phyloP scores from a whole-genome alignment of 1,139 yeast species.

The Tardiomyces blankii region DNA sequence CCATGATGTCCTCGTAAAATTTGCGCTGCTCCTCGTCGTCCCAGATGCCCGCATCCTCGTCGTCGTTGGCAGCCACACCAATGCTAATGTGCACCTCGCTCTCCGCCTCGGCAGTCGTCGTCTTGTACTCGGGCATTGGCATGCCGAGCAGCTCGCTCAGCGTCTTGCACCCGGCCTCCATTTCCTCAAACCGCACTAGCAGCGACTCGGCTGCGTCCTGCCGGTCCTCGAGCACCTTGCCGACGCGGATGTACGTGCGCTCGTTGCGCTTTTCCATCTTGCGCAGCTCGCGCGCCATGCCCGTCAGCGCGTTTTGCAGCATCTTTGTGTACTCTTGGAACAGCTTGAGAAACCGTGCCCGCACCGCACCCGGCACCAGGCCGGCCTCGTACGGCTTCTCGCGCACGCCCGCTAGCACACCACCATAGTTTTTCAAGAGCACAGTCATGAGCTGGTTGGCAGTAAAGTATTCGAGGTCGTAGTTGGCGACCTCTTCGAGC shows the following conservation, averaged over 20 bases:
- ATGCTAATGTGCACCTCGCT: constrained; percentile 1
- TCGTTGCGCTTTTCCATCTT: constrained; percentile 34
- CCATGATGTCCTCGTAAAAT: constrained; percentile 46
- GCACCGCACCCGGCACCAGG: constrained; percentile 13
- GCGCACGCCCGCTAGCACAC: constrained; percentile 8
- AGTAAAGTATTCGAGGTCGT: constrained; percentile 28
- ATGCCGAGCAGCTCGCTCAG: constrained; percentile 36
- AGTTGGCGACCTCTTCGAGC: constrained; percentile 44
- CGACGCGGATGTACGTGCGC: constrained; percentile 54
- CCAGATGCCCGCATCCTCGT: constrained; percentile 44
- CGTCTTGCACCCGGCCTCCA: constrained; percentile 34
- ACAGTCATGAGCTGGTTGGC: constrained; percentile 40
- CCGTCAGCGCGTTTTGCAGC: constrained; percentile 30
- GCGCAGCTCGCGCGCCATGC: constrained; percentile 28
- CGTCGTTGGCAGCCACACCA: constrained; percentile 3
- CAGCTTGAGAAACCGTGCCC: constrained; percentile 24
- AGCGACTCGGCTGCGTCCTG: constrained; percentile 33
- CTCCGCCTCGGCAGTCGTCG: constrained; percentile 12
- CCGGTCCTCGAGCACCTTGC: constrained; percentile 47
- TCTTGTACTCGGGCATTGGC: constrained; percentile 25
- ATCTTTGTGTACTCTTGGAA: constrained; percentile 40
- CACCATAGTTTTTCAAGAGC: constrained; percentile 41
- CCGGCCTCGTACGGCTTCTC: constrained; percentile 12
- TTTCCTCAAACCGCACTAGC: constrained; percentile 32
- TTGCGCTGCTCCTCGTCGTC: constrained; percentile 49